These are phyloP conservation scores for Candida vaughaniae DNA, from an alignment of 805 yeast species.

Conservation along the genomic window DNA sequence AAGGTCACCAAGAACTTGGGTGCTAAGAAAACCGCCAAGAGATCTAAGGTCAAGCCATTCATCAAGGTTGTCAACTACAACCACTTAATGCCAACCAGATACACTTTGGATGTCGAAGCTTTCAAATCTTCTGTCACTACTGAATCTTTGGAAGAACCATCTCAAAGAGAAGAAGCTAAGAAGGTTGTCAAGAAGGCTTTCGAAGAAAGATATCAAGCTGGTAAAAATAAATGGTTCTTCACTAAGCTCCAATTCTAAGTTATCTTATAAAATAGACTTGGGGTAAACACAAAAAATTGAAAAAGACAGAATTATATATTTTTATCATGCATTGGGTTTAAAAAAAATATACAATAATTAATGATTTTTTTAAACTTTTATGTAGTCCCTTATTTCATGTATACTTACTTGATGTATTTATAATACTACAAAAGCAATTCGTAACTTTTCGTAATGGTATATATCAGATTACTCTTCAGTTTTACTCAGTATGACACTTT, in stretches of 20 bases:
- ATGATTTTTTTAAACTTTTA: slow-evolving; percentile 11
- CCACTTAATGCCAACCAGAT: slow-evolving; percentile 99
- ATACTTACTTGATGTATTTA: slow-evolving; percentile 18
- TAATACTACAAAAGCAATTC: slow-evolving; percentile 11
- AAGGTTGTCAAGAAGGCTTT: slow-evolving; percentile 98
- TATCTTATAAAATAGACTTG: slow-evolving; percentile 2
- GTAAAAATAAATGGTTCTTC: slow-evolving; percentile 99
- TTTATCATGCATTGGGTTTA: slow-evolving; percentile 23
- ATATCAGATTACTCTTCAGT: no score
- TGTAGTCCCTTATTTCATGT: slow-evolving; percentile 15
- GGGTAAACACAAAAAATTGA: slow-evolving; percentile 5
- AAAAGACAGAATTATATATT: slow-evolving; percentile 8
- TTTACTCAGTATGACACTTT: no score
- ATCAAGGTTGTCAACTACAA: slow-evolving; percentile 99
- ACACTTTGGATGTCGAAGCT: slow-evolving; percentile 94
- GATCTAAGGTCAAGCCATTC: slow-evolving; percentile 98
- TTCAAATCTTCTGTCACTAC: slow-evolving; percentile 89
- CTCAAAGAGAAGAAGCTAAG: slow-evolving; percentile 98
- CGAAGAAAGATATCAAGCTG: slow-evolving; percentile 99
- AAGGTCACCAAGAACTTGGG: slow-evolving; percentile 94
- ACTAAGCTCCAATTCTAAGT: slow-evolving; percentile 89
- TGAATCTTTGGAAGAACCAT: slow-evolving; percentile 95
- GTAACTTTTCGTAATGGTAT: no score
- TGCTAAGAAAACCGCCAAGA: slow-evolving; percentile 94
- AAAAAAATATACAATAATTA: slow-evolving; percentile 21